A percentile compares a stretch with the other conserved stretches of the same genome.
These are phyloP conservation scores for Penicillium salamii DNA, from an alignment of 495 filamentous ascomycete genomes.

Conservation along the genomic window DNA sequence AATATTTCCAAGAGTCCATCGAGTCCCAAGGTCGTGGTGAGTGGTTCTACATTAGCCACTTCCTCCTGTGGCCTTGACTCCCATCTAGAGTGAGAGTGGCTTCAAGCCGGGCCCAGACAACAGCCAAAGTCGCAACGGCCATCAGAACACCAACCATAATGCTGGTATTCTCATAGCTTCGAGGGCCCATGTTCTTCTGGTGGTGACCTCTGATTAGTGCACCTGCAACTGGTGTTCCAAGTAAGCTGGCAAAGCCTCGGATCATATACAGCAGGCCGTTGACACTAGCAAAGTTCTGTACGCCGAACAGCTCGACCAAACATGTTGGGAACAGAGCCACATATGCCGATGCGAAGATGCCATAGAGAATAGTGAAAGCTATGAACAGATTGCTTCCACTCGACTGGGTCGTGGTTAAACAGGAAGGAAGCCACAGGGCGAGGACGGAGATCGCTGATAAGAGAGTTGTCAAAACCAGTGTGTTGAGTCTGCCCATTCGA, in stretches of 20 bases:
- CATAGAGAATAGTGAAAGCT: constrained; percentile 37
- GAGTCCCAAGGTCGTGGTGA: too few relatives aligned
- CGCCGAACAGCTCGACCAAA: constrained; percentile 41
- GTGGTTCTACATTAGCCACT: constrained; percentile 21
- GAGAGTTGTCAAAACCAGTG: constrained; percentile 35
- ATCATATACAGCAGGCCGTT: constrained; percentile 46
- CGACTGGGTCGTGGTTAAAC: constrained; percentile 14
- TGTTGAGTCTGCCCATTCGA: constrained; percentile 43
- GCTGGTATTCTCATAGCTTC: constrained; percentile 28
- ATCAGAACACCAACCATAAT: constrained; percentile 30
- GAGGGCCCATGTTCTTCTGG: constrained; percentile 8
- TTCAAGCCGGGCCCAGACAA: constrained; percentile 34
- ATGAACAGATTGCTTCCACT: constrained; percentile 31
- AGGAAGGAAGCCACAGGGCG: constrained; percentile 40
- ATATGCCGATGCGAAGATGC: constrained; percentile 39
- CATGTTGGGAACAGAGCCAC: constrained; percentile 39
- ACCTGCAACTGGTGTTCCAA: constrained; percentile 44
- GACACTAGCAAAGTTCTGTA: constrained; percentile 39
- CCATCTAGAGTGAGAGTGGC: constrained; percentile 15
- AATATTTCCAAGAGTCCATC: too few relatives aligned
- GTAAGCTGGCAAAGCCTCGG: constrained; percentile 34
- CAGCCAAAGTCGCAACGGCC: constrained; percentile 25
- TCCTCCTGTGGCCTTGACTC: constrained; percentile 6
- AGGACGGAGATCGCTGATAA: constrained; percentile 33
- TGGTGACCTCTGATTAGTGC: constrained; percentile 28